A percentile compares a stretch with the other conserved stretches of the same genome.
phyloP scores from a whole-genome alignment of 1,139 yeast species.

The Suhomyces terraborum region DNA sequence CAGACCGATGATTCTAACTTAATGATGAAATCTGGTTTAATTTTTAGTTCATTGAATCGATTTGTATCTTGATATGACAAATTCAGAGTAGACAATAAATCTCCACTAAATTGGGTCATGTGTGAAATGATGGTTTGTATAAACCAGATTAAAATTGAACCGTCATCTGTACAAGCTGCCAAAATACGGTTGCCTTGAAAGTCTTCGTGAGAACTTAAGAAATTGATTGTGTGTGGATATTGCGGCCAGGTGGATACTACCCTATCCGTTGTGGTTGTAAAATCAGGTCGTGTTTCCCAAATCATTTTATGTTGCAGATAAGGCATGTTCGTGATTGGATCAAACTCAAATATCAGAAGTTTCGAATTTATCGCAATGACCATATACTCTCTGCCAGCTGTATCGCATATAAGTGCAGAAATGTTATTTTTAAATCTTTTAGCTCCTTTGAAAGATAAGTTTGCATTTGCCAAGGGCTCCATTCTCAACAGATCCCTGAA shows the following conservation, averaged over 20 bases:
- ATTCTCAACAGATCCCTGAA: constrained; percentile 32
- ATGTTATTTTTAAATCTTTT: constrained; percentile 41
- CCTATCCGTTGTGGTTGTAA: constrained; percentile 41
- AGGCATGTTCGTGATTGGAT: constrained; percentile 29
- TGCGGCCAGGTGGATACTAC: constrained; percentile 50
- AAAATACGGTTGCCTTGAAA: constrained; percentile 40
- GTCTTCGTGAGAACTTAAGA: constrained; percentile 28
- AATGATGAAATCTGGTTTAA: constrained; percentile 40
- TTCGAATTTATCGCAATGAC: constrained; percentile 35
- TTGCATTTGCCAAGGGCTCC: constrained; percentile 26
- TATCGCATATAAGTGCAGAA: constrained; percentile 13
- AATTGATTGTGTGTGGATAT: constrained; percentile 61
- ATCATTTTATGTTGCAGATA: constrained; percentile 25
- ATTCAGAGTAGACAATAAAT: not conserved
- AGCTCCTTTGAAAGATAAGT: constrained; percentile 24
- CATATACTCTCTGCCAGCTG: constrained; percentile 23
- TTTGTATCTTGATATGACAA: constrained; percentile 8
- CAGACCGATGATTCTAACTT: constrained; percentile 55
- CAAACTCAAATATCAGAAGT: constrained; percentile 32
- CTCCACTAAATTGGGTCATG: constrained; percentile 17
- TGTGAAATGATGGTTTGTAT: constrained; percentile 29
- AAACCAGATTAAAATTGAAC: constrained; percentile 50
- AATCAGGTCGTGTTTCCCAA: constrained; percentile 44
- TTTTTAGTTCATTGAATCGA: constrained; percentile 21
- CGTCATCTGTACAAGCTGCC: constrained; percentile 58